Evolutionary conservation across 345 rosid genomes (phyloP).

Genomic region (Eucalyptus caleyi): DNA sequence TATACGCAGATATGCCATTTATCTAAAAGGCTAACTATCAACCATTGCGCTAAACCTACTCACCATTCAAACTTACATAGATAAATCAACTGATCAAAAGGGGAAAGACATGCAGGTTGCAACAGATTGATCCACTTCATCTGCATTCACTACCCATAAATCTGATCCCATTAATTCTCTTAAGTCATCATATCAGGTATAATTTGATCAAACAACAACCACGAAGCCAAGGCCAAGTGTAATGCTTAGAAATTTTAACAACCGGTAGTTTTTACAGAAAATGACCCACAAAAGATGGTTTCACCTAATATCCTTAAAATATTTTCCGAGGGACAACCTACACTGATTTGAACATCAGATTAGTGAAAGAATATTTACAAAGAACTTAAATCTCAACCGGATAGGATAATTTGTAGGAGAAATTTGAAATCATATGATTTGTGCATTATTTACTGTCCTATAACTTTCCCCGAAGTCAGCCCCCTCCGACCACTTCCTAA

Average conservation of each 20-base stretch:
- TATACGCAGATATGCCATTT: neutral
- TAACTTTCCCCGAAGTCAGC: neutral
- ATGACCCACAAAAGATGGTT: neutral
- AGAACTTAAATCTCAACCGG: neutral
- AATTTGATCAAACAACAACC: neutral
- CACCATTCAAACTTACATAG: neutral
- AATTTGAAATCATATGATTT: neutral
- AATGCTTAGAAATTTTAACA: neutral
- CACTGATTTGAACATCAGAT: neutral
- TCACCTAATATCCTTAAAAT: neutral
- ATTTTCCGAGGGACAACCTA: neutral
- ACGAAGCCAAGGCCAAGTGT: neutral
- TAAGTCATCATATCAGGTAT: neutral
- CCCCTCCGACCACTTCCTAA: neutral
- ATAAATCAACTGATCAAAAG: neutral
- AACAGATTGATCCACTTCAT: neutral
- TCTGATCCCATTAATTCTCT: neutral
- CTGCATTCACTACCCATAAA: neutral
- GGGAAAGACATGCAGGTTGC: neutral
- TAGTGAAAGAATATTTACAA: neutral
- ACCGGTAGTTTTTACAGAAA: neutral
- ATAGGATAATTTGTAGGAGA: neutral
- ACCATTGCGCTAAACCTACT: neutral
- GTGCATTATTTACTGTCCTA: neutral
- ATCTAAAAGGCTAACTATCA: neutral